Conservation (phyloP, 352 stramenopile genomes). For the Pythium volutum region DNA sequence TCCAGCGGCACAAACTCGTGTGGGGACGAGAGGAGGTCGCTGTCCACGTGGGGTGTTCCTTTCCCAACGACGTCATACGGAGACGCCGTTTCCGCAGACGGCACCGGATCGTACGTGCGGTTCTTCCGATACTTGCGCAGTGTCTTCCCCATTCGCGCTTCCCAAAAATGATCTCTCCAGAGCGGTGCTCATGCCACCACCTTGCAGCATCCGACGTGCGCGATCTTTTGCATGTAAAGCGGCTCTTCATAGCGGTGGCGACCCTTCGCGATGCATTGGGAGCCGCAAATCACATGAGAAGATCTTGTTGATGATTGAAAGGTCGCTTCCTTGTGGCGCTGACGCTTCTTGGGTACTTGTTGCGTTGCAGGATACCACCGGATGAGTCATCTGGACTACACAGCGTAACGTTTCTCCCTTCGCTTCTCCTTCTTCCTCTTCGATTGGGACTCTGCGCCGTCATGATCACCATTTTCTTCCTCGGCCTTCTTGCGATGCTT, state of each 20-base stretch:
- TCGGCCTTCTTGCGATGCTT: conserved; percentile 18
- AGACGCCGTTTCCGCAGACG: conserved; percentile 23
- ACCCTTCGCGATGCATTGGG: conserved; percentile 2
- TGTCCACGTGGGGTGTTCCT: conserved; percentile 25
- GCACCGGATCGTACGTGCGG: conserved; percentile 30
- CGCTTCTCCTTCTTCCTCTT: conserved; percentile 9
- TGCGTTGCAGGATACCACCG: background rate
- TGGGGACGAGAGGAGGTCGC: conserved; percentile 45
- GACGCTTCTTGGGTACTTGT: background rate
- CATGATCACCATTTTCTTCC: background rate
- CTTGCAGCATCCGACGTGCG: background rate
- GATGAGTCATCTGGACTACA: background rate
- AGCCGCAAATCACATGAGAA: conserved; percentile 4
- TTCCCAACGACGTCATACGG: conserved; percentile 39
- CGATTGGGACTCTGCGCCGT: background rate
- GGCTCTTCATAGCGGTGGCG: background rate
- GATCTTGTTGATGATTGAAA: background rate
- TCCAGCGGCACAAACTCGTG: conserved; percentile 44
- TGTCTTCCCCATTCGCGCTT: conserved; percentile 33
- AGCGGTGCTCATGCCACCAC: background rate
- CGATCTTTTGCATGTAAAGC: conserved; percentile 1
- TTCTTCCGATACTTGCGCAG: conserved; percentile 38
- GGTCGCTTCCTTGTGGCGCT: background rate
- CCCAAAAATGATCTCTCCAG: background rate
- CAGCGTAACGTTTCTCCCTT: conserved; percentile 4